Base-by-base conservation (phyloP, 1,284 basidiomycete species). In the Cutaneotrichosporon arboriforme region DNA sequence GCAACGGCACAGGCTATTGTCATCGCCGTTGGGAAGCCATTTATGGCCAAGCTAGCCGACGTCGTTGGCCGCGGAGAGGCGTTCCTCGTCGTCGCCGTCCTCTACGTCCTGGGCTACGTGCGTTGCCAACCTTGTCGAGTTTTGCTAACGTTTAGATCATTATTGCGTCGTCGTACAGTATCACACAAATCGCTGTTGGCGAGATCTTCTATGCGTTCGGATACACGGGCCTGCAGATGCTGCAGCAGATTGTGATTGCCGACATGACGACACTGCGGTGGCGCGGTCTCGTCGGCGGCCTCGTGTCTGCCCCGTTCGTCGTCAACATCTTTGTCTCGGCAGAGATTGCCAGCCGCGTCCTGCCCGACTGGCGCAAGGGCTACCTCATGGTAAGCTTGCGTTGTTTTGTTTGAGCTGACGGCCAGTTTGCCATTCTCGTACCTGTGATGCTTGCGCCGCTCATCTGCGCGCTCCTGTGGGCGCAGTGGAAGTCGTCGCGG, bases 201-300 rank as follows among this genome's bases (percentile, higher is more conserved):
- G 34, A 44, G 22, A 40, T 51, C 22, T 35, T 56, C 23, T 46
- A 57, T 57, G 54, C 62, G 3, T 51, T 73, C 51, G 75, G 79
- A 44, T 73, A 78, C 67, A 70, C 79, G 56, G 84, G 85, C 12
- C 76, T 88, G 21, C 86, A 88, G 71, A 78, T 89, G 37, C 78
- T 88, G 12, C 83, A 81, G 17, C 83, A 84, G 59, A 82, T 88
- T 55, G 80, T 87, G 62, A 83, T 86, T 51, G 88, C 87, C 20
- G 88, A 91, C 66, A 84, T 86, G 60, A 89, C 88, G 4, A 84
- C 83, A 2, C 80, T 89, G 14, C 80, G 83, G 65, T 90, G 86
- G 85, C 81, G 82, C 7, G 87, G 86, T 14, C 77, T 90, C 10
- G 81, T 86, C n/a, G 80, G 83, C 4, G 79, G 79, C 14, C 71